Base-by-base conservation (phyloP, 2,329 filamentous ascomycete species). In the Aspergillus sp. region DNA sequence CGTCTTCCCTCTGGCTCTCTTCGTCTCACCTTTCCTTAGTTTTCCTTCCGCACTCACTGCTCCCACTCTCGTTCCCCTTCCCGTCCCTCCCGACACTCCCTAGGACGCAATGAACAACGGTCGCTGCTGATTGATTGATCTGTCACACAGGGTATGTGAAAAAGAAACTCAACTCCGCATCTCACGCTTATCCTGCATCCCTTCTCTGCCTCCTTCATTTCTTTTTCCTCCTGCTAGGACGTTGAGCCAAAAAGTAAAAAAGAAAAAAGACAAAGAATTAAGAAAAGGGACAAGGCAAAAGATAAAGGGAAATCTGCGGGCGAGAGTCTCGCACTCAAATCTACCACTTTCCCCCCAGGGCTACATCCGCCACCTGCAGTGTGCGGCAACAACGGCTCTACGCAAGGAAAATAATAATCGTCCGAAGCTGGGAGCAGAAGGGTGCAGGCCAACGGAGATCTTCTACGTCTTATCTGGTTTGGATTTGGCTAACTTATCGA, bases 71-170 rank as follows among this genome's bases (percentile, higher is more conserved):
- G 47, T 50, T 54, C 45, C 19, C 53, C 41, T 52, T 19, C 55
- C 49, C 25, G 23, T 47, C 41, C 35, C 43, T 48, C 39, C 19
- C 39, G 45, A 40, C 43, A 52, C 47, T 41, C 40, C 47, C 56
- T 59, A 44, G 49, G 51, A 53, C 57, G 51, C 52, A 56, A 62
- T 62, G 59, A 61, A 52, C 44, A 15, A 45, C 45, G 45, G 35
- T 39, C 47, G 27, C 55, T 62, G 23, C 39, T 62, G 52, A 56
- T 57, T 53, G 60, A 52, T 58, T 59, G 54, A 60, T 57, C 56
- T 55, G 59, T 63, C 59, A 60, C 59, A 62, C 59, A 48, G 61
- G 35, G 62, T 64, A 63, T 40, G 57, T 57, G 55, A 49, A 27
- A 57, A 37, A 37, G 49, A 35, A 48, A 31, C 45, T 31, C 27